These are phyloP conservation scores for Albatrellus sp. DNA, from an alignment of 1,284 basidiomycete species.

Conservation along the genomic window DNA sequence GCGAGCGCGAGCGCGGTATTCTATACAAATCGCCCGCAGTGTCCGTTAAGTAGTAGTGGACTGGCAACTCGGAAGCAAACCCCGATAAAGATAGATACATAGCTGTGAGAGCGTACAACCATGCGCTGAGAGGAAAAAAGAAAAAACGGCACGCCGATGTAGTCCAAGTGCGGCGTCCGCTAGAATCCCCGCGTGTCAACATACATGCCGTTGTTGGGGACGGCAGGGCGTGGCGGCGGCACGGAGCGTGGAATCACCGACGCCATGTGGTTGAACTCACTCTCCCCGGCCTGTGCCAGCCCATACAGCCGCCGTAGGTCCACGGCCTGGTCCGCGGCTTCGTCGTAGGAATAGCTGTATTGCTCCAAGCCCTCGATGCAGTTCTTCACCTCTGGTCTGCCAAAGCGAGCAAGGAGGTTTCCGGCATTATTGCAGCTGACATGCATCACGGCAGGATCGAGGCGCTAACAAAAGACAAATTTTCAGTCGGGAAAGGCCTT, in stretches of 20 bases:
- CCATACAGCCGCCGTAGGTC: conserved; percentile 50
- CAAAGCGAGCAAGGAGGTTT: conserved; percentile 68
- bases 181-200: too few species aligned
- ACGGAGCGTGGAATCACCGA: conserved; percentile 18
- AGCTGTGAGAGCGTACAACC: too few species aligned
- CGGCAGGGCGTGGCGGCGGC: conserved; percentile 1
- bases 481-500: not conserved
- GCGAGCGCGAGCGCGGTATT: too few species aligned
- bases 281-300: conserved; percentile 32
- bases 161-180: too few species aligned
- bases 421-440: conserved; percentile 77
- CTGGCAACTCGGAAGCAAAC: too few species aligned
- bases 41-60: too few species aligned
- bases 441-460: conserved; percentile 78
- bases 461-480: conserved; percentile 28
- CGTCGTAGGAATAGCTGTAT: conserved; percentile 78
- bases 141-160: too few species aligned
- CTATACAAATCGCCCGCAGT: too few species aligned
- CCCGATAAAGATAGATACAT: too few species aligned
- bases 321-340: conserved; percentile 67
- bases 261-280: conserved; percentile 44
- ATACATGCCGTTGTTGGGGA: not conserved
- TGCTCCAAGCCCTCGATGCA: conserved; percentile 80
- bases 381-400: conserved; percentile 67
- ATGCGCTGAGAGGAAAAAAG: too few species aligned